Evolutionary conservation across 2,329 filamentous ascomycete genomes (phyloP).

Genomic region (Simplicillium sp.): DNA sequence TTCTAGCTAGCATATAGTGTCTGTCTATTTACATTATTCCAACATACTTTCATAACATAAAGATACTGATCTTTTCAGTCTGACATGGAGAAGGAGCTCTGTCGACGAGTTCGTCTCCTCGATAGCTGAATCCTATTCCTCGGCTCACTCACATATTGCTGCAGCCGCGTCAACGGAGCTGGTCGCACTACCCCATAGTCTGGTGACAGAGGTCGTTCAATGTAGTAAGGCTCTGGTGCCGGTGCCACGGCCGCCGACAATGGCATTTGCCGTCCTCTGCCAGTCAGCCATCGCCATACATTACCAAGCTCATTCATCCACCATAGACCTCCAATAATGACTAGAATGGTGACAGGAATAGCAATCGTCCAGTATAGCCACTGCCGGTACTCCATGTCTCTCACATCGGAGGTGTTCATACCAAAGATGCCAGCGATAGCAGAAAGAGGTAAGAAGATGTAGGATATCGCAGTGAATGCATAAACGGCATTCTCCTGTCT

Average conservation of each 20-base stretch:
- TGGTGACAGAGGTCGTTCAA: neutral
- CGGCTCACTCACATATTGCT: too few species aligned
- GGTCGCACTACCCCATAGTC: neutral
- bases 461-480: conserved; percentile 39
- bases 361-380: conserved; percentile 41
- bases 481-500: conserved; percentile 37
- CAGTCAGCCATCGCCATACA: conserved; percentile 18
- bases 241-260: too few species aligned
- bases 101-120: too few species aligned
- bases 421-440: conserved; percentile 39
- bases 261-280: conserved; percentile 1
- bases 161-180: neutral
- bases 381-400: conserved; percentile 36
- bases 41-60: too few species aligned
- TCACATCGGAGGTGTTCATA: conserved; percentile 42
- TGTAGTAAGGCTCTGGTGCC: too few species aligned
- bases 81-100: too few species aligned
- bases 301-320: conserved; percentile 33
- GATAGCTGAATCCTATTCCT: too few species aligned
- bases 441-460: conserved; percentile 37
- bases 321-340: conserved; percentile 28
- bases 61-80: too few species aligned
- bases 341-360: conserved; percentile 32
- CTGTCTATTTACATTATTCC: too few species aligned
- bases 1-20: too few species aligned